Conservation (phyloP, 2,329 filamentous ascomycete genomes). For the Hypoxylon sp. region DNA sequence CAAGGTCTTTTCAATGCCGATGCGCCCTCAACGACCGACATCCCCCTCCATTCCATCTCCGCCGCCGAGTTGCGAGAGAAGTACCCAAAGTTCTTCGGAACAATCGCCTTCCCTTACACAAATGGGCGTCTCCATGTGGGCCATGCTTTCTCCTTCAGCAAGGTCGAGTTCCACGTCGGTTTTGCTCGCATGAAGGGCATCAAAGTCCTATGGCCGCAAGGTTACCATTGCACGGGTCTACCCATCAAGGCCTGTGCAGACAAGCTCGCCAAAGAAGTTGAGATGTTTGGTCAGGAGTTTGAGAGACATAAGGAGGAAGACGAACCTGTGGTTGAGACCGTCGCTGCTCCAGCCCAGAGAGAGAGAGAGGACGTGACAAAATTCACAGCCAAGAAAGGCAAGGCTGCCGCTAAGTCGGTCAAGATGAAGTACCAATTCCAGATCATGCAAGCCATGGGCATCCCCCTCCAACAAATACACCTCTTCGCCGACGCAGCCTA, state of each 20-base stretch:
- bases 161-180: slow-evolving; percentile 92
- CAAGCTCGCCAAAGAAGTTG: slow-evolving; percentile 91
- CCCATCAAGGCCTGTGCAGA: slow-evolving; percentile 98
- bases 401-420: slow-evolving; percentile 88
- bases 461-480: slow-evolving; percentile 90
- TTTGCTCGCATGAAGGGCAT: slow-evolving; percentile 93
- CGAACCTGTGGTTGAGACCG: slow-evolving; percentile 60
- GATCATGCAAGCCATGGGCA: slow-evolving; percentile 93
- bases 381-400: slow-evolving; percentile 93
- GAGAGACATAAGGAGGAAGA: slow-evolving; percentile 79
- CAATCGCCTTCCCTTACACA: slow-evolving; percentile 65
- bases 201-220: slow-evolving; percentile 87
- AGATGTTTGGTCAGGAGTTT: slow-evolving; percentile 89
- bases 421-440: slow-evolving; percentile 94
- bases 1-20: slow-evolving; percentile 85
- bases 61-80: slow-evolving; percentile 82
- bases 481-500: slow-evolving; percentile 91
- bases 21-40: slow-evolving; percentile 83
- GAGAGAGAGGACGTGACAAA: slow-evolving; percentile 89
- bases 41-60: slow-evolving; percentile 80
- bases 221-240: slow-evolving; percentile 97
- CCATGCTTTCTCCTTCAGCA: slow-evolving; percentile 91
- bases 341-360: slow-evolving; percentile 69
- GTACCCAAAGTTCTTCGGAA: slow-evolving; percentile 91
- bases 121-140: slow-evolving; percentile 92